Evolutionary conservation across 1,284 basidiomycete species (phyloP).

Genomic region (Rhizoctonia solani): DNA sequence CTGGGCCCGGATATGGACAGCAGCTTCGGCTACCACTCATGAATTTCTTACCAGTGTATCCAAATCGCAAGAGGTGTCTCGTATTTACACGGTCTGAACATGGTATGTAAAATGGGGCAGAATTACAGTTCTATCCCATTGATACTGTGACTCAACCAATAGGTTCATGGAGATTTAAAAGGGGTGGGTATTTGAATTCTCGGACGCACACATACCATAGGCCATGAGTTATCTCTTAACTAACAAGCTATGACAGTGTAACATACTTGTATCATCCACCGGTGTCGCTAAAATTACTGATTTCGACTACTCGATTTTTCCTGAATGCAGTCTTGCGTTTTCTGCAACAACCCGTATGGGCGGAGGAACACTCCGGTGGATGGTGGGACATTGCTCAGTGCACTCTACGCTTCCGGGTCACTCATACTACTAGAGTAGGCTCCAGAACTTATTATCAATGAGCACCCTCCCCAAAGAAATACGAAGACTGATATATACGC

Average conservation of each 20-base stretch:
- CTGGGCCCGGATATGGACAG: not conserved
- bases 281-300: not conserved
- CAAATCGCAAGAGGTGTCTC: not conserved
- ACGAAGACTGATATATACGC: not conserved
- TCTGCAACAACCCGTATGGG: not conserved
- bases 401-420: not conserved
- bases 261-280: not conserved
- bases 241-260: not conserved
- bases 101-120: not conserved
- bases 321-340: not conserved
- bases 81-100: not conserved
- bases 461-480: not conserved
- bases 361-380: not conserved
- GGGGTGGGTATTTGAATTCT: not conserved
- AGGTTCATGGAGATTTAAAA: constrained; percentile 1
- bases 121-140: not conserved
- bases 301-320: not conserved
- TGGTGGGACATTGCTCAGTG: not conserved
- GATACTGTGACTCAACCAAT: not conserved
- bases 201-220: no score
- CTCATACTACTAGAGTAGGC: not conserved
- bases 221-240: not conserved
- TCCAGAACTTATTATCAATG: not conserved
- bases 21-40: no score
- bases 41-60: not conserved